phyloP scores from a whole-genome alignment of 768 basidiomycete genomes.

The Hygrophorus russula region DNA sequence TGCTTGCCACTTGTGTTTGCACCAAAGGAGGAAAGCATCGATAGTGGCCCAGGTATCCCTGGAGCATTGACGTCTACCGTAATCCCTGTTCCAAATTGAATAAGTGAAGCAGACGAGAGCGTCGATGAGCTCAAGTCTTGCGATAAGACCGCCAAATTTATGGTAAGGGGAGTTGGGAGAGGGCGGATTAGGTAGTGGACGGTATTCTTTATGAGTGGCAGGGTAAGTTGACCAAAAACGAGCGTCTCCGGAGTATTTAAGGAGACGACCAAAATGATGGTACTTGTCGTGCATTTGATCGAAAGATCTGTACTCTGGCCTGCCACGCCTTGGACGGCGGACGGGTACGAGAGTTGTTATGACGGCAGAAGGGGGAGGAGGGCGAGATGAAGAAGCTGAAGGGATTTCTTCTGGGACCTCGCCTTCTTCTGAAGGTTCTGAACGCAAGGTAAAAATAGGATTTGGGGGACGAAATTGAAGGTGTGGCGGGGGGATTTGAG shows the following conservation, averaged over 20 bases:
- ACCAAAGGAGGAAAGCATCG: conserved; percentile 59
- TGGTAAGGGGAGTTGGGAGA: conserved; percentile 59
- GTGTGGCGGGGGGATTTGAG: conserved; percentile 16
- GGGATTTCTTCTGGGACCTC: conserved; percentile 38
- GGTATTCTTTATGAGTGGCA: conserved; percentile 51
- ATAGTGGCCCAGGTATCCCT: conserved; percentile 59
- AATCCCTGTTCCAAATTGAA: conserved; percentile 71
- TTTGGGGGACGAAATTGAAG: conserved; percentile 15
- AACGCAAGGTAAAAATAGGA: conserved; percentile 11
- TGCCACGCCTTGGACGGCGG: conserved; percentile 56
- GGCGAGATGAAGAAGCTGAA: conserved; percentile 15
- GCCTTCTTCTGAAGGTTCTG: conserved; percentile 42
- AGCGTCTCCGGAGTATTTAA: conserved; percentile 78
- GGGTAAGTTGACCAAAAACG: conserved; percentile 69
- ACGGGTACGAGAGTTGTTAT: conserved; percentile 37
- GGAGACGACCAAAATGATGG: conserved; percentile 54
- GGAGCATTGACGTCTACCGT: conserved; percentile 41
- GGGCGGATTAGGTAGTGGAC: conserved; percentile 53
- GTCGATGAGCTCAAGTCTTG: conserved; percentile 70
- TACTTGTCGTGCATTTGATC: conserved; percentile 61
- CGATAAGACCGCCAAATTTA: conserved; percentile 64
- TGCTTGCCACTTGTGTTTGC: conserved; percentile 55
- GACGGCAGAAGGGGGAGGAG: conserved; percentile 13
- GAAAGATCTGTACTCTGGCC: conserved; percentile 28
- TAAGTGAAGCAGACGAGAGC: conserved; percentile 79